phyloP scores from a whole-genome alignment of 1,284 basidiomycete genomes.

The Acaromyces ingoldii region DNA sequence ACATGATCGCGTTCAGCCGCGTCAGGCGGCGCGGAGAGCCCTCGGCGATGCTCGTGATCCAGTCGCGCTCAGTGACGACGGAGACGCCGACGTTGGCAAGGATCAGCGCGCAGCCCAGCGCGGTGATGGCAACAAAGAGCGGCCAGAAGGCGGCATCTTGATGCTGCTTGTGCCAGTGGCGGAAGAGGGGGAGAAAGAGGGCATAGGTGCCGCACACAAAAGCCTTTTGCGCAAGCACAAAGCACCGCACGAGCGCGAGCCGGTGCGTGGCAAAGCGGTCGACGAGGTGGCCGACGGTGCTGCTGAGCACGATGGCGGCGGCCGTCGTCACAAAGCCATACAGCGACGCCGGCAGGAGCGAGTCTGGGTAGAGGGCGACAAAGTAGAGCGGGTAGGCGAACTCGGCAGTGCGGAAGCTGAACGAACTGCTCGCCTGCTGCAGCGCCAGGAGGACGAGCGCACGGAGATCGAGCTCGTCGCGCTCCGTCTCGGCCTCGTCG shows the following conservation, averaged over 20 bases:
- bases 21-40: conserved; percentile 28
- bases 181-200: conserved; percentile 51
- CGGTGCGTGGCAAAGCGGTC: conserved; percentile 53
- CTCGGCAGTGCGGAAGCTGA: conserved; percentile 56
- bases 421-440: conserved; percentile 51
- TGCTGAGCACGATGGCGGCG: conserved; percentile 53
- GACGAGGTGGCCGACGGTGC: conserved; percentile 55
- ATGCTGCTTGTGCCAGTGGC: conserved; percentile 10
- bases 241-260: conserved; percentile 54
- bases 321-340: conserved; percentile 57
- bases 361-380: conserved; percentile 56
- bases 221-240: conserved; percentile 56
- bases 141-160: conserved; percentile 25
- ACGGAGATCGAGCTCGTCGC: not conserved
- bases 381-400: conserved; percentile 58
- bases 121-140: conserved; percentile 54
- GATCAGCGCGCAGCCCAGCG: conserved; percentile 51
- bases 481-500: not conserved
- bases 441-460: conserved; percentile 18
- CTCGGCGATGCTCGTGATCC: conserved; percentile 56
- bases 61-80: conserved; percentile 61
- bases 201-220: conserved; percentile 54
- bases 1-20: conserved; percentile 45
- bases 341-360: conserved; percentile 58
- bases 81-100: conserved; percentile 57